Percentiles rank a stretch among this genome's conserved stretches.
phyloP scores from a whole-genome alignment of 2,329 filamentous ascomycete species.

The Podosphaera fusca region DNA sequence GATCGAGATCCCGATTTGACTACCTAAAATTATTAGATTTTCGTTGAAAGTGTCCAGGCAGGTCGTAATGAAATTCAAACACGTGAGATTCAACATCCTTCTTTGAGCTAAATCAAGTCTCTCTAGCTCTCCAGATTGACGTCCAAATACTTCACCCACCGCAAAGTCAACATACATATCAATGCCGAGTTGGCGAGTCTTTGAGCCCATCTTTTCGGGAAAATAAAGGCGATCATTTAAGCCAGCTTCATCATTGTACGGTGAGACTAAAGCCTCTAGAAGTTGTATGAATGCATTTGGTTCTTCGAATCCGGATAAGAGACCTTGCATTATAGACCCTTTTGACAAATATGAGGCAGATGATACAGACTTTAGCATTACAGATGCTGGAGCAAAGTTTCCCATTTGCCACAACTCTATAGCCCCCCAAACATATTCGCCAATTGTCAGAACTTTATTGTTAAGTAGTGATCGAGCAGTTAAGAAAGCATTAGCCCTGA shows the following conservation, averaged over 20 bases:
- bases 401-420: slow-evolving; percentile 63
- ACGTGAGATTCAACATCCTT: slow-evolving; percentile 52
- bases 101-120: slow-evolving; percentile 37
- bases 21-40: slow-evolving; percentile 67
- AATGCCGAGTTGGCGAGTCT: slow-evolving; percentile 62
- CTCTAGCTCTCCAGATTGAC: slow-evolving; percentile 29
- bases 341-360: slow-evolving; percentile 7
- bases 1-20: slow-evolving; percentile 50
- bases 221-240: slow-evolving; percentile 64
- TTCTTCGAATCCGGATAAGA: slow-evolving; percentile 64
- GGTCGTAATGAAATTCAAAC: slow-evolving; percentile 59
- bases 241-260: slow-evolving; percentile 33
- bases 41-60: slow-evolving; percentile 84
- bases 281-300: slow-evolving; percentile 64
- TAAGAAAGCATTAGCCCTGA: slow-evolving; percentile 67
- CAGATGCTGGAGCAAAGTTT: slow-evolving; percentile 23
- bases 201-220: slow-evolving; percentile 59
- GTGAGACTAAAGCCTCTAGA: slow-evolving; percentile 46
- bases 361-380: slow-evolving; percentile 18
- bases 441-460: slow-evolving; percentile 44
- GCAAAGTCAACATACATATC: slow-evolving; percentile 86
- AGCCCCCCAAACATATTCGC: slow-evolving; percentile 54
- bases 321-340: slow-evolving; percentile 41
- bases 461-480: slow-evolving; percentile 54
- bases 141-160: slow-evolving; percentile 52